phyloP scores from a whole-genome alignment of 768 basidiomycete species.

The Mycena belliarum region DNA sequence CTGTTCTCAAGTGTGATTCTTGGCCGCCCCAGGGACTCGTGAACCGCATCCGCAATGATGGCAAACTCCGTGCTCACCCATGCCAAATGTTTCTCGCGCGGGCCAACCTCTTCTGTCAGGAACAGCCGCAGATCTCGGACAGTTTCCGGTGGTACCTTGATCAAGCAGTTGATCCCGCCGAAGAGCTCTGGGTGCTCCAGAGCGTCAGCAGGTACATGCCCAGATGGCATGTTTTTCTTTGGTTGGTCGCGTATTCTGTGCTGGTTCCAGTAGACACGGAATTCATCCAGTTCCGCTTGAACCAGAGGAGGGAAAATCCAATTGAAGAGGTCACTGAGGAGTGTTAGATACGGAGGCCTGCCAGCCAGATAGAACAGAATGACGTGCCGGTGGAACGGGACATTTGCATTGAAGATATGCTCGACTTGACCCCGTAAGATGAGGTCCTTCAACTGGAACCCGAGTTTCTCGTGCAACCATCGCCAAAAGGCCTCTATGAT shows the following conservation, averaged over 20 bases:
- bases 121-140: neutral
- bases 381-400: conserved; percentile 18
- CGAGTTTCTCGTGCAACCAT: conserved; percentile 28
- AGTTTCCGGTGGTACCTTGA: neutral
- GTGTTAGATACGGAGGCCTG: neutral
- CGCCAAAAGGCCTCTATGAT: conserved; percentile 32
- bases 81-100: neutral
- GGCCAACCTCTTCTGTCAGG: neutral
- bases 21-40: neutral
- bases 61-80: neutral
- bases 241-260: neutral
- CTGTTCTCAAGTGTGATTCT: neutral
- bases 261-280: conserved; percentile 12
- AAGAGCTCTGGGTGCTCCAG: neutral
- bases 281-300: conserved; percentile 30
- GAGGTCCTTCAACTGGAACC: conserved; percentile 15
- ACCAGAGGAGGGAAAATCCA: conserved; percentile 35
- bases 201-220: neutral
- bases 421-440: conserved; percentile 26
- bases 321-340: conserved; percentile 31
- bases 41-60: neutral
- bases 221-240: neutral
- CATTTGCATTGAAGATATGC: conserved; percentile 21
- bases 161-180: neutral
- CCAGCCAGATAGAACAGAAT: neutral